These are phyloP conservation scores for Picea sitchensis DNA, from an alignment of 75 land plant species.

Conservation along the genomic window DNA sequence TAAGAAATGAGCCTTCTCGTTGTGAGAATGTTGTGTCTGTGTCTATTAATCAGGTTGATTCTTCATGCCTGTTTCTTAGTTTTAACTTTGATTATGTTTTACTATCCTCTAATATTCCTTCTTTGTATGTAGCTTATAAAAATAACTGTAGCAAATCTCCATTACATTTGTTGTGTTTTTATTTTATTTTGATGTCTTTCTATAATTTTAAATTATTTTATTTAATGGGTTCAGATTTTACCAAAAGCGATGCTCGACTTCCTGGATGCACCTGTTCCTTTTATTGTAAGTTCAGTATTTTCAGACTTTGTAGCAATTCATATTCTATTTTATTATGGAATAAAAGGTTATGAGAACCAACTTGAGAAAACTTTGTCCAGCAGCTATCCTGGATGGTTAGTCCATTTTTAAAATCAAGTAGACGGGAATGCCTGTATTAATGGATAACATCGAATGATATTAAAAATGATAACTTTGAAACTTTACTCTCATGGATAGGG, in stretches of 20 bases:
- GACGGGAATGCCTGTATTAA: neutral
- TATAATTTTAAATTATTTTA: constrained; percentile 1
- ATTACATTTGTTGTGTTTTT: neutral
- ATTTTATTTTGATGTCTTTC: constrained; percentile 7
- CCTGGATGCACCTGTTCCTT: constrained; percentile 99
- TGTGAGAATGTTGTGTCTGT: too few relatives aligned
- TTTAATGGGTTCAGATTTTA: constrained; percentile 53
- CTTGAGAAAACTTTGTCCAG: neutral
- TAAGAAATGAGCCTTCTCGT: too few relatives aligned
- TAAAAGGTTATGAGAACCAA: neutral
- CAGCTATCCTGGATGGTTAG: neutral
- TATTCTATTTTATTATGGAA: neutral
- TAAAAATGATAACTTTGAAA: neutral
- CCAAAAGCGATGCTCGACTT: constrained; percentile 92
- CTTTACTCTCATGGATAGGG: neutral
- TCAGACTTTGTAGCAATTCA: too few relatives aligned
- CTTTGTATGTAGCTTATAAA: neutral
- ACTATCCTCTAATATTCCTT: neutral
- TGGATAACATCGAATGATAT: neutral
- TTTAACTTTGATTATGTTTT: neutral
- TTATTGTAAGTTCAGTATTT: constrained; percentile 61
- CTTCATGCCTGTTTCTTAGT: neutral
- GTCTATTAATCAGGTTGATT: neutral
- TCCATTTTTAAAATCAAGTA: neutral
- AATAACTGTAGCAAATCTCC: neutral